phyloP scores from a whole-genome alignment of 495 filamentous ascomycete genomes.

The Penicillium dipodomyicola region DNA sequence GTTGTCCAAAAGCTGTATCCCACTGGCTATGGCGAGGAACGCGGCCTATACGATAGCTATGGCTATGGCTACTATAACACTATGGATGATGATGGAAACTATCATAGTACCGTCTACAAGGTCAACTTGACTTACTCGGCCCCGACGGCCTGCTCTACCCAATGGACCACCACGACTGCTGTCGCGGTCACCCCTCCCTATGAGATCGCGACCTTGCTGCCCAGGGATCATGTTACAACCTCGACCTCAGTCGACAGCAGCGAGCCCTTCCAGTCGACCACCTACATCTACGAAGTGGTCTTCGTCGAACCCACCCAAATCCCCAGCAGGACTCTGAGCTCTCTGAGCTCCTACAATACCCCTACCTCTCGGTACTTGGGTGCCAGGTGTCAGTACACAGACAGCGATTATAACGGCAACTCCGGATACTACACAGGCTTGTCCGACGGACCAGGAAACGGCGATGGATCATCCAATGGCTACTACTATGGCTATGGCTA shows the following conservation, averaged over 20 bases:
- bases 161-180: conserved; percentile 31
- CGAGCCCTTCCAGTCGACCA: conserved; percentile 29
- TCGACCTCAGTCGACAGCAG: conserved; percentile 31
- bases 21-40: conserved; percentile 20
- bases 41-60: conserved; percentile 10
- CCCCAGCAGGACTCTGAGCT: conserved; percentile 22
- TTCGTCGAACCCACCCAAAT: conserved; percentile 34
- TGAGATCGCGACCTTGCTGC: conserved; percentile 19
- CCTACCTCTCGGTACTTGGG: conserved; percentile 23
- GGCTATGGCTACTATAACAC: background rate
- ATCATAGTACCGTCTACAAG: conserved; percentile 30
- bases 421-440: background rate
- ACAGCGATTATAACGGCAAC: conserved; percentile 10
- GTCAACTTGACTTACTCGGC: conserved; percentile 39
- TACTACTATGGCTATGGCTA: conserved; percentile 17
- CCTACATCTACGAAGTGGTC: conserved; percentile 30
- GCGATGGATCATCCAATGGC: background rate
- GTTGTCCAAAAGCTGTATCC: conserved; percentile 38
- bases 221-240: conserved; percentile 25
- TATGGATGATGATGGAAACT: conserved; percentile 10
- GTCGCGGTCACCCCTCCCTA: conserved; percentile 20
- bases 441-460: too few species aligned
- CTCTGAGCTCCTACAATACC: conserved; percentile 23
- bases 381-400: conserved; percentile 10
- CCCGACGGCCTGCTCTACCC: conserved; percentile 32